Evolutionary conservation across 257 asterid genomes (phyloP).

Genomic region (Striga asiatica): DNA sequence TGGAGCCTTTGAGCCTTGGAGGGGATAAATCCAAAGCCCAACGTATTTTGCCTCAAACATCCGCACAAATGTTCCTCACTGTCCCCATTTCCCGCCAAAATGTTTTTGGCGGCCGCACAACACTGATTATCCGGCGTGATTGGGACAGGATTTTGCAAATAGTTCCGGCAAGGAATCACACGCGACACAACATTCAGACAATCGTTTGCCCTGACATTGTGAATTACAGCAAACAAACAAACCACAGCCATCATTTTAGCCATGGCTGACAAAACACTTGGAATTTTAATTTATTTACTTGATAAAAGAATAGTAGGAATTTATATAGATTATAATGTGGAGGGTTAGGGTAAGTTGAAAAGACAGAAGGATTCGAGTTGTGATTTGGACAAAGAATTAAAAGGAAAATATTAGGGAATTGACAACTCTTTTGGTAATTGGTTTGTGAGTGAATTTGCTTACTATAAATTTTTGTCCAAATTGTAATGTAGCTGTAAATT

Average conservation of each 20-base stretch:
- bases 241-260: neutral
- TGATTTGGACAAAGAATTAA: neutral
- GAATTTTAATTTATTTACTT: neutral
- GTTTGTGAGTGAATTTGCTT: constrained; percentile 2
- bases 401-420: neutral
- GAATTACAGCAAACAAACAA: constrained; percentile 5
- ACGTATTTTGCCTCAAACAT: neutral
- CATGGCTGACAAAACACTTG: no score
- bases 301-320: no score
- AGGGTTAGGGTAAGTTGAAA: neutral
- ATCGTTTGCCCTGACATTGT: neutral
- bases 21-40: neutral
- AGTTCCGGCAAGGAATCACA: constrained; percentile 7
- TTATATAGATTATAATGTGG: neutral
- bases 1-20: constrained; percentile 16
- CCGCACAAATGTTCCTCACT: constrained; percentile 15
- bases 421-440: neutral
- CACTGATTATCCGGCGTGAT: constrained; percentile 2
- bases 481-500: neutral
- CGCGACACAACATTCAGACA: neutral
- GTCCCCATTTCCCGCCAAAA: neutral
- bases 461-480: neutral
- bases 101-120: constrained; percentile 10
- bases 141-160: neutral
- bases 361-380: neutral